These are phyloP conservation scores for Ceratocystis lukuohia DNA, from an alignment of 2,329 filamentous ascomycete species.

Conservation along the genomic window DNA sequence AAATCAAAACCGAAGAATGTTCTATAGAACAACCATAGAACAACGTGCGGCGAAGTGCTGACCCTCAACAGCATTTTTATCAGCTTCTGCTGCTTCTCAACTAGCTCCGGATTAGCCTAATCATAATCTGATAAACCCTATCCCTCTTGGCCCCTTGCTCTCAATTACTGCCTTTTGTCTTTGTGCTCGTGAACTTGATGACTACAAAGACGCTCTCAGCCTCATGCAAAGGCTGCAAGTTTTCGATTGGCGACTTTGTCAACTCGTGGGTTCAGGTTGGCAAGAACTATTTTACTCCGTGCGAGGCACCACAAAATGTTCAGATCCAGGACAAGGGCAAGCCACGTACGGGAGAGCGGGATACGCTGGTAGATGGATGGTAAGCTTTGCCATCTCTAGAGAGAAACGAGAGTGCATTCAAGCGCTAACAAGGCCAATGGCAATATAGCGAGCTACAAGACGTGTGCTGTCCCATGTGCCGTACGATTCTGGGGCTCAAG, in stretches of 20 bases:
- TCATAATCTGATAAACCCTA: not conserved
- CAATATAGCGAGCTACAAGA: slow-evolving; percentile 28
- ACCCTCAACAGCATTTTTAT: not conserved
- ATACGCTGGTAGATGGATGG: slow-evolving; percentile 29
- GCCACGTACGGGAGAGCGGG: slow-evolving; percentile 25
- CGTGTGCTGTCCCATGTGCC: slow-evolving; percentile 27
- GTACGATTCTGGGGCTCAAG: slow-evolving; percentile 26
- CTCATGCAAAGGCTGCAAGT: slow-evolving; percentile 28
- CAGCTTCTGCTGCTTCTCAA: not conserved
- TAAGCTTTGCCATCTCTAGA: slow-evolving; percentile 20
- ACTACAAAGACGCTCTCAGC: slow-evolving; percentile 20
- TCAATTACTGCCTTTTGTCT: not conserved
- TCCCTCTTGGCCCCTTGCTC: not conserved
- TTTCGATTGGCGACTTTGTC: slow-evolving; percentile 25
- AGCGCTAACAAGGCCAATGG: not conserved
- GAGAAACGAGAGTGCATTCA: not conserved
- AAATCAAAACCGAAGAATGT: not conserved
- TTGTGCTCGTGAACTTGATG: not conserved
- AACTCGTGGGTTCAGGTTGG: slow-evolving; percentile 32
- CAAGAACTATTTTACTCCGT: slow-evolving; percentile 30
- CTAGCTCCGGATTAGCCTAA: not conserved
- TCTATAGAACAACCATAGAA: not conserved
- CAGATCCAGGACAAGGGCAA: slow-evolving; percentile 23
- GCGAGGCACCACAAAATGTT: slow-evolving; percentile 22
- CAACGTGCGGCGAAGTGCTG: not conserved